Percentiles rank a stretch among this genome's conserved stretches.
Evolutionary conservation across 805 yeast genomes (phyloP).

Genomic region (Yamadazyma akitaensis): DNA sequence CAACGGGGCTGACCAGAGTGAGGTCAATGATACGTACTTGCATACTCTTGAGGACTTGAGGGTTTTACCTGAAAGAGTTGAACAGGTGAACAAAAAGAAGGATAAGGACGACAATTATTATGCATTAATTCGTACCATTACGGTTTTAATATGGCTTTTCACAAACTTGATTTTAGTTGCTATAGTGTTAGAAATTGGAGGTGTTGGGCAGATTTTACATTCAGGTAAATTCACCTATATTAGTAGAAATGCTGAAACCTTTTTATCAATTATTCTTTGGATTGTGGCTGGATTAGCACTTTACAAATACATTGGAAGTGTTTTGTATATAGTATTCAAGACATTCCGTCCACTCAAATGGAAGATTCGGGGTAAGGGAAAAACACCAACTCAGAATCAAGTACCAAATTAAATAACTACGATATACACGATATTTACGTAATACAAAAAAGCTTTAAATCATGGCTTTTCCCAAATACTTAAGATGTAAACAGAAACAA

Average conservation of each 20-base stretch:
- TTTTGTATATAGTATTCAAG: conserved; percentile 48
- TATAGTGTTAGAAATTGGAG: conserved; percentile 81
- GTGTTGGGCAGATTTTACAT: conserved; percentile 45
- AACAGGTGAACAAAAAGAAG: conserved; percentile 19
- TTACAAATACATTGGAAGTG: conserved; percentile 75
- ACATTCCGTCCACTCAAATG: conserved; percentile 39
- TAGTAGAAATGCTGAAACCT: conserved; percentile 53
- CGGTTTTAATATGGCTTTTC: conserved; percentile 86
- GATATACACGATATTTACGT: neutral
- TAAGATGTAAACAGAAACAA: too few relatives aligned
- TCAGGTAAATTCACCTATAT: conserved; percentile 31
- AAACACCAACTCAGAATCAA: neutral
- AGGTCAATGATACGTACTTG: conserved; percentile 72
- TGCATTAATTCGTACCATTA: conserved; percentile 85
- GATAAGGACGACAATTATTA: conserved; percentile 68
- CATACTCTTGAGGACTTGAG: conserved; percentile 60
- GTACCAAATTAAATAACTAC: neutral
- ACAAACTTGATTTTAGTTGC: conserved; percentile 81
- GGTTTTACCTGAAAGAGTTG: conserved; percentile 26
- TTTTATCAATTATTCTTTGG: conserved; percentile 86
- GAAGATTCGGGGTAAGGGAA: conserved; percentile 19
- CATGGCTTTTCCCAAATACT: too few relatives aligned
- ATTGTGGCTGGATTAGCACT: conserved; percentile 87
- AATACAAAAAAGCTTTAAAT: too few relatives aligned
- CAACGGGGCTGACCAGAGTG: conserved; percentile 67